Conservation (phyloP, 768 basidiomycete genomes). For the Leucogyrophana mollusca region DNA sequence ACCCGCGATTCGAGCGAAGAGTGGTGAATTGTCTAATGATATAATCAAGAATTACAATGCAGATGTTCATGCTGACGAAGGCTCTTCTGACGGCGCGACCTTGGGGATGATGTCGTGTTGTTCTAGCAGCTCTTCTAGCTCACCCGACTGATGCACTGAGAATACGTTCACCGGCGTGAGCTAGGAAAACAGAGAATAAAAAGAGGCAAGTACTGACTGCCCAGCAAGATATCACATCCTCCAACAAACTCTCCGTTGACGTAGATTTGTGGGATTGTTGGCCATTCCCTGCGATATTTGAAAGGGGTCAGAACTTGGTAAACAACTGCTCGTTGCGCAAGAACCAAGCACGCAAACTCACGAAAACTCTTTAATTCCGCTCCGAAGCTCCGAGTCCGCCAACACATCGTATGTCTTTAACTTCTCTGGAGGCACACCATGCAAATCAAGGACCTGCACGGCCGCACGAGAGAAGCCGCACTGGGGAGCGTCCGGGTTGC, state of each 20-base stretch:
- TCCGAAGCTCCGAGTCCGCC: conserved; percentile 79
- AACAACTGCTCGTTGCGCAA: background rate
- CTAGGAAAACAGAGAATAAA: background rate
- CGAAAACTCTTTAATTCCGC: conserved; percentile 95
- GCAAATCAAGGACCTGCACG: conserved; percentile 83
- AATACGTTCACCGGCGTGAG: conserved; percentile 4
- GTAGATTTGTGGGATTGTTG: conserved; percentile 95
- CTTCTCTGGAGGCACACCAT: conserved; percentile 78
- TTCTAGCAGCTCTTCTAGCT: conserved; percentile 79
- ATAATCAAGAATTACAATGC: background rate
- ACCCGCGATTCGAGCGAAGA: too few relatives aligned
- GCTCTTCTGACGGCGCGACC: conserved; percentile 11
- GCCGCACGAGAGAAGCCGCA: conserved; percentile 97
- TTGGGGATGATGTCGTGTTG: conserved; percentile 71
- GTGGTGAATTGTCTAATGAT: background rate
- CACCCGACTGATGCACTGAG: conserved; percentile 96
- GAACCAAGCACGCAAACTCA: conserved; percentile 41
- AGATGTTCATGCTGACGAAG: background rate
- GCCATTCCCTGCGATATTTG: conserved; percentile 76
- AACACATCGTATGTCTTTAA: conserved; percentile 90
- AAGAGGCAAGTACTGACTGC: conserved; percentile 57
- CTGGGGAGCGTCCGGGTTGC: conserved; percentile 79
- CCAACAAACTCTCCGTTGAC: conserved; percentile 95
- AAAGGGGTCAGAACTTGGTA: background rate
- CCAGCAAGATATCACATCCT: conserved; percentile 92